Conservation (phyloP, 2,329 filamentous ascomycete species). For the Trichoderma lentiforme region DNA sequence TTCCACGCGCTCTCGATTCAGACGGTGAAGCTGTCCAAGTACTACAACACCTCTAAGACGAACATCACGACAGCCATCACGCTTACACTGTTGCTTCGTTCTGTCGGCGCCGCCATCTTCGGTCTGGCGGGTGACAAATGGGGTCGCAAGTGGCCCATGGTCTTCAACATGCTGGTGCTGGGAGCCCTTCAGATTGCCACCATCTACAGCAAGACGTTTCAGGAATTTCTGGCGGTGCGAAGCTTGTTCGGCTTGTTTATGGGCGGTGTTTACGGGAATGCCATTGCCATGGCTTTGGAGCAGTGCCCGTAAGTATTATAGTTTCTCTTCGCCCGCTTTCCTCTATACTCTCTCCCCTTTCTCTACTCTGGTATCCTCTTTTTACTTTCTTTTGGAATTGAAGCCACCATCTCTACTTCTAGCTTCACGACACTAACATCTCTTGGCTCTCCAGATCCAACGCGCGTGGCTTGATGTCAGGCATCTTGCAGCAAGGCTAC, state of each 20-base stretch:
- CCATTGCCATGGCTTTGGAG: slow-evolving; percentile 74
- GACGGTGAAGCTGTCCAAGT: slow-evolving; percentile 62
- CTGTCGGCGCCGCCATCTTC: slow-evolving; percentile 71
- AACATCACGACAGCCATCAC: slow-evolving; percentile 75
- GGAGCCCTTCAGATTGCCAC: slow-evolving; percentile 69
- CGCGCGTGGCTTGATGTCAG: slow-evolving; percentile 75
- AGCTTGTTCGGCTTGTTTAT: slow-evolving; percentile 74
- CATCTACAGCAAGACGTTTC: slow-evolving; percentile 69
- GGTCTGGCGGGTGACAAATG: slow-evolving; percentile 75
- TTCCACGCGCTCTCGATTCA: slow-evolving; percentile 80
- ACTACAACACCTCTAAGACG: slow-evolving; percentile 53
- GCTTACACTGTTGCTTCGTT: slow-evolving; percentile 69
- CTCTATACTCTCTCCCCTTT: background rate
- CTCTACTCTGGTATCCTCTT: no score
- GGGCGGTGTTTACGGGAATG: slow-evolving; percentile 78
- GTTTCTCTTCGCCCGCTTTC: background rate
- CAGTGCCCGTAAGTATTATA: slow-evolving; percentile 57
- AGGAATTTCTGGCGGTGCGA: slow-evolving; percentile 71
- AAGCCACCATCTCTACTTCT: background rate
- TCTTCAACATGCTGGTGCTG: slow-evolving; percentile 72
- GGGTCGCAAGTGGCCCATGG: slow-evolving; percentile 82
- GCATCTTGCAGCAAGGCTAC: slow-evolving; percentile 79
- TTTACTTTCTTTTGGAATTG: background rate
- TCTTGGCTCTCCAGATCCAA: slow-evolving; percentile 44
- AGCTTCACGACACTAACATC: slow-evolving; percentile 12